Evolutionary conservation across 2,329 filamentous ascomycete genomes (phyloP).

Genomic region (Fusarium nodosum): DNA sequence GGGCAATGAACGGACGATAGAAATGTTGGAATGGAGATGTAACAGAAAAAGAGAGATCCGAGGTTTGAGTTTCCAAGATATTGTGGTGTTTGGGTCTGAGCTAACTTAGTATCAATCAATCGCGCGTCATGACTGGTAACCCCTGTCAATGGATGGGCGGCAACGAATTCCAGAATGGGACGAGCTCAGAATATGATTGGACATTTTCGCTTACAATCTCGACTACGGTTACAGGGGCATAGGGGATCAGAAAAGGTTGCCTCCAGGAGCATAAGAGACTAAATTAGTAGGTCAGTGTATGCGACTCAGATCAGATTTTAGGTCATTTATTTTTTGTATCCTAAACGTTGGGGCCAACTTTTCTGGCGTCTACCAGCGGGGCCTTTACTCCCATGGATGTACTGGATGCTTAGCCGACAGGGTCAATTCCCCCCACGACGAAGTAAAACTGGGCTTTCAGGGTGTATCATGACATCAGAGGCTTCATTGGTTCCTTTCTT

Average conservation of each 20-base stretch:
- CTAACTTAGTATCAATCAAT: neutral
- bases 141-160: constrained; percentile 10
- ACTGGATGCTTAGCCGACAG: constrained; percentile 13
- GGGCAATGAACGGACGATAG: neutral
- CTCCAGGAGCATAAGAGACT: neutral
- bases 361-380: neutral
- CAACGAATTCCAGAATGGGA: too few species aligned
- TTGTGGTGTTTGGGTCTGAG: constrained; percentile 31
- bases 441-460: constrained; percentile 32
- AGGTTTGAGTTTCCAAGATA: constrained; percentile 39
- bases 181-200: too few species aligned
- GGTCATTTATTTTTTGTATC: neutral
- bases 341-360: neutral
- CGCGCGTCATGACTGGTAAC: constrained; percentile 43
- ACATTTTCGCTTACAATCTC: too few species aligned
- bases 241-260: neutral
- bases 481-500: constrained; percentile 50
- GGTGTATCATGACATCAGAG: constrained; percentile 54
- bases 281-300: neutral
- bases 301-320: neutral
- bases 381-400: too few species aligned
- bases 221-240: too few species aligned
- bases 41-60: neutral
- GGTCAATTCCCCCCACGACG: neutral
- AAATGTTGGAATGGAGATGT: constrained; percentile 7